A percentile compares a stretch with the other conserved stretches of the same genome.
Evolutionary conservation across 2,329 filamentous ascomycete genomes (phyloP).

Genomic region (Pyrenophora teres): DNA sequence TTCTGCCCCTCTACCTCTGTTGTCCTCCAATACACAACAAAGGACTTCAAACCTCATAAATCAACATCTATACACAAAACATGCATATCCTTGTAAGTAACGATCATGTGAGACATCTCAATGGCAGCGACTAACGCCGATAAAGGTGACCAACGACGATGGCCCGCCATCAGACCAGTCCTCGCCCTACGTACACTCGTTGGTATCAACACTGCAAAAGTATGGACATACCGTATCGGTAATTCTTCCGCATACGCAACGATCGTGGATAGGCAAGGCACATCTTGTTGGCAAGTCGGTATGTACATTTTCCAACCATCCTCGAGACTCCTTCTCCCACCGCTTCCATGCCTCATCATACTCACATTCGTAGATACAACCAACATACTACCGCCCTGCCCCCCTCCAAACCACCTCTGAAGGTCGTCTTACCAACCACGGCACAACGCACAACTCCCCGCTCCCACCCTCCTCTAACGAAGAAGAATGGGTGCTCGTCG

Average conservation of each 20-base stretch:
- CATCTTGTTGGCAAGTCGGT: constrained; percentile 87
- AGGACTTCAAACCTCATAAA: constrained; percentile 7
- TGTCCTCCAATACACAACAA: constrained; percentile 9
- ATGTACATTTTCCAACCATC: background rate
- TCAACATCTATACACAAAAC: constrained; percentile 4
- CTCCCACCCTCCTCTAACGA: constrained; percentile 38
- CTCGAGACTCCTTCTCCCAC: background rate
- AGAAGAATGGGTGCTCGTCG: constrained; percentile 58
- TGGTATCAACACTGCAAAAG: constrained; percentile 54
- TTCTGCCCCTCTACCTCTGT: constrained; percentile 22
- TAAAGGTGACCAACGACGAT: constrained; percentile 57
- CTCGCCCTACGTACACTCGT: constrained; percentile 56
- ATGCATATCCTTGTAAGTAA: constrained; percentile 48
- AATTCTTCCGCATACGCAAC: constrained; percentile 85
- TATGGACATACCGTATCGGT: constrained; percentile 89
- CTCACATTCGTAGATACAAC: constrained; percentile 59
- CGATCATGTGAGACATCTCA: background rate
- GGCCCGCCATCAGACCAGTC: constrained; percentile 56
- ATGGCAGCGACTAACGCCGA: constrained; percentile 8
- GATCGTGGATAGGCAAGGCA: constrained; percentile 98
- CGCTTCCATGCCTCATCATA: background rate
- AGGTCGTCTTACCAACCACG: constrained; percentile 46
- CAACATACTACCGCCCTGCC: constrained; percentile 77
- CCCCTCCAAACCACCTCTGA: constrained; percentile 54
- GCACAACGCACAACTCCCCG: constrained; percentile 41